phyloP scores from a whole-genome alignment of 2,329 filamentous ascomycete genomes.

The Diaporthe aspalathi region DNA sequence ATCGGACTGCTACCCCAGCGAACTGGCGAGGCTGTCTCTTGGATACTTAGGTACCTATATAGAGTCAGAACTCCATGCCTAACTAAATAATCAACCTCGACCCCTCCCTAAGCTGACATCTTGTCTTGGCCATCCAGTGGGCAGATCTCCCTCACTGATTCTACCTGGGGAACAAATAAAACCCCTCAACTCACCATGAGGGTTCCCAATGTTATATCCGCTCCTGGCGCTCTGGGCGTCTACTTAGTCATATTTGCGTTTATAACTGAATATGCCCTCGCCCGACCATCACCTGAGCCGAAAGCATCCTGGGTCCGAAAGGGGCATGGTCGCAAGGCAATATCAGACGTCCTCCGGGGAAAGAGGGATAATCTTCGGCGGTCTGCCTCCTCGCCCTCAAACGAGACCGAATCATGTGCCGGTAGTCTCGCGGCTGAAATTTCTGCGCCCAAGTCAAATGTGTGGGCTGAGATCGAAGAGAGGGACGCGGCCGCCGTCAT shows the following conservation, averaged over 20 bases:
- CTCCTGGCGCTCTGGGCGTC: conserved; percentile 26
- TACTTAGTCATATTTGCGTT: conserved; percentile 37
- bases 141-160: neutral
- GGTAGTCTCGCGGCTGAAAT: conserved; percentile 41
- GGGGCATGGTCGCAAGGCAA: conserved; percentile 43
- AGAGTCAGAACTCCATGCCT: neutral
- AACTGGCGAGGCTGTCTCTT: neutral
- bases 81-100: neutral
- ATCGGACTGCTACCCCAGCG: neutral
- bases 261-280: conserved; percentile 43
- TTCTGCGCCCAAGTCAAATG: conserved; percentile 54
- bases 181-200: conserved; percentile 14
- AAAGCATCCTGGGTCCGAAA: conserved; percentile 44
- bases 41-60: too few relatives aligned
- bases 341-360: conserved; percentile 44
- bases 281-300: conserved; percentile 43
- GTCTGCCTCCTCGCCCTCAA: neutral
- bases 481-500: conserved; percentile 53
- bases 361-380: conserved; percentile 33
- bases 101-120: neutral
- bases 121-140: neutral
- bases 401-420: conserved; percentile 39
- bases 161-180: neutral
- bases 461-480: conserved; percentile 54
- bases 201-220: neutral